A percentile compares a stretch with the other conserved stretches of the same genome.
Evolutionary conservation across 371 early-diverging fungal species (phyloP).

Genomic region (Mortierella sp.): DNA sequence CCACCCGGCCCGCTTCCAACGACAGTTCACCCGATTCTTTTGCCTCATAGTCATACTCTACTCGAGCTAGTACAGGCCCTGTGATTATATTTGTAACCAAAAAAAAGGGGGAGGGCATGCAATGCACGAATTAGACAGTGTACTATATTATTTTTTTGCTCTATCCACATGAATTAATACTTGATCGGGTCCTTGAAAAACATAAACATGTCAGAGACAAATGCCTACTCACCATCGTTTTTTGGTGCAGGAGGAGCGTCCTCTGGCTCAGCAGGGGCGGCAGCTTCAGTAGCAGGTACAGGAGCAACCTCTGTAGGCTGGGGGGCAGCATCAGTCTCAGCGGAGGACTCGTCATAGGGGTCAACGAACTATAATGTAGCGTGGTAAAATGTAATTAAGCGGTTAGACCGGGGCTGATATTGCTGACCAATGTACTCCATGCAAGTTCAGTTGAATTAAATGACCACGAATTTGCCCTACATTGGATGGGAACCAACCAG

Average conservation of each 20-base stretch:
- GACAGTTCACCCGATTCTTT: conserved; percentile 76
- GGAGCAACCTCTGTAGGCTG: background rate
- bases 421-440: background rate
- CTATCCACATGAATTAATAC: background rate
- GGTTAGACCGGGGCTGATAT: background rate
- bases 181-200: background rate
- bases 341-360: conserved; percentile 27
- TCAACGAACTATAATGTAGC: conserved; percentile 38
- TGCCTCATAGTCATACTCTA: conserved; percentile 78
- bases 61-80: conserved; percentile 68
- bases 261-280: conserved; percentile 22
- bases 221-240: conserved; percentile 28
- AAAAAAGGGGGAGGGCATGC: background rate
- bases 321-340: conserved; percentile 1
- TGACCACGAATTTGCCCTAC: conserved; percentile 52
- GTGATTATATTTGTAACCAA: conserved; percentile 5
- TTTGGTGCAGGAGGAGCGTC: conserved; percentile 30
- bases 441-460: background rate
- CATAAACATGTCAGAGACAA: background rate
- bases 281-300: conserved; percentile 10
- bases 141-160: background rate
- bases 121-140: background rate
- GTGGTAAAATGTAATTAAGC: conserved; percentile 3
- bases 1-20: conserved; percentile 74
- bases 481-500: conserved; percentile 83